These are phyloP conservation scores for Backusella liffmaniae DNA, from an alignment of 192 early-diverging fungal species.

Conservation along the genomic window DNA sequence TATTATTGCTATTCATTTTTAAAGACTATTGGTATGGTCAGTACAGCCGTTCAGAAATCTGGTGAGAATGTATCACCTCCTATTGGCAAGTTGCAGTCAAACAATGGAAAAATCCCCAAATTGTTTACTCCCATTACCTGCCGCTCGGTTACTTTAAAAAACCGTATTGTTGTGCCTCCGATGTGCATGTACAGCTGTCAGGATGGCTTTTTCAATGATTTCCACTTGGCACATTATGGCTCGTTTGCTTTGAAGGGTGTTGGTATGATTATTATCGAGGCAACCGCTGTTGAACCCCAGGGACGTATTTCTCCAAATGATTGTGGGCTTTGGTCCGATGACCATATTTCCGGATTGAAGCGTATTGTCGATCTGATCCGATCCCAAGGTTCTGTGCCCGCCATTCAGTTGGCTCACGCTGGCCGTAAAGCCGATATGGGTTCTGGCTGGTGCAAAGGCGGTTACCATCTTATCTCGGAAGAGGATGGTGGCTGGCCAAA, in stretches of 20 bases:
- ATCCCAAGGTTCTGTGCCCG: constrained; percentile 51
- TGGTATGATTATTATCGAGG: constrained; percentile 82
- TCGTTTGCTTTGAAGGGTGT: constrained; percentile 75
- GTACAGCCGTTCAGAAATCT: not conserved
- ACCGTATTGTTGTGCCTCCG: constrained; percentile 75
- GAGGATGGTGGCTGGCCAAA: constrained; percentile 69
- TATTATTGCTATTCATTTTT: not conserved
- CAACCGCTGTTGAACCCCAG: constrained; percentile 66
- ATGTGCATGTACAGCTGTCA: constrained; percentile 82
- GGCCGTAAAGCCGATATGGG: constrained; percentile 60
- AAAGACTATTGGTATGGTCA: not conserved
- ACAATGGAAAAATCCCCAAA: constrained; percentile 10
- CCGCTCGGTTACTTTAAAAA: constrained; percentile 68
- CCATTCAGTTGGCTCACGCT: constrained; percentile 84
- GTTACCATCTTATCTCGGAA: constrained; percentile 11
- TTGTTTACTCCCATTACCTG: constrained; percentile 72
- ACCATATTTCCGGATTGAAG: constrained; percentile 61
- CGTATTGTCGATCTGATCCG: constrained; percentile 64
- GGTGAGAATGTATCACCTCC: not conserved
- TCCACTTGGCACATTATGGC: constrained; percentile 59
- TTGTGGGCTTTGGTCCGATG: constrained; percentile 82
- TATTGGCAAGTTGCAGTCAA: not conserved
- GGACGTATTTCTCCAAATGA: constrained; percentile 76
- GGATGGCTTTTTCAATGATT: constrained; percentile 67
- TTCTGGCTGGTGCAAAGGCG: not conserved